Conservation (phyloP, 192 early-diverging fungal genomes). For the Physocladia obscura region DNA sequence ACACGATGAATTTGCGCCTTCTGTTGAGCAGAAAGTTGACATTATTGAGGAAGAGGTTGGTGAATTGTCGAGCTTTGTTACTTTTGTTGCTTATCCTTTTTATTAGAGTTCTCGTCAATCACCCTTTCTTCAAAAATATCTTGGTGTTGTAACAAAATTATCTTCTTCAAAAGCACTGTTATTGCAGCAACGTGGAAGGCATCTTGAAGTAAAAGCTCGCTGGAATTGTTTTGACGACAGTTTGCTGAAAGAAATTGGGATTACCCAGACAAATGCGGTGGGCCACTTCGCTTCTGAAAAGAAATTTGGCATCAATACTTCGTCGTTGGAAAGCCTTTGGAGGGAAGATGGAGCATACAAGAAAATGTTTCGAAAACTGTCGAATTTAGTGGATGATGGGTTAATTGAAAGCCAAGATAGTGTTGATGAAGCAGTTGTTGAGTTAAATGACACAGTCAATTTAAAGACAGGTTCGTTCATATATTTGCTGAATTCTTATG, state of each 20-base stretch:
- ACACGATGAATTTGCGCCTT: background rate
- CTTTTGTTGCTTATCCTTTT: background rate
- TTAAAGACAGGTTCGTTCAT: background rate
- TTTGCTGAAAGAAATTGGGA: background rate
- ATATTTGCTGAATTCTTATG: background rate
- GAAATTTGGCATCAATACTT: background rate
- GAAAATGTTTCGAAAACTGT: background rate
- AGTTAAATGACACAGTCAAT: background rate
- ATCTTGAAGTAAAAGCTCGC: background rate
- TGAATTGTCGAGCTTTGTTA: background rate
- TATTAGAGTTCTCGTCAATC: background rate
- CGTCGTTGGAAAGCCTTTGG: background rate
- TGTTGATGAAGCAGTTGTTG: background rate
- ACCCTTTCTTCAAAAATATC: background rate
- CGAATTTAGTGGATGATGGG: background rate
- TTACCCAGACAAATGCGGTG: background rate
- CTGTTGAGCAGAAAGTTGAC: background rate
- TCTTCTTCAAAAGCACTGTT: background rate
- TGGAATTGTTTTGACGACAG: background rate
- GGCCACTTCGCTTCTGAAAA: background rate
- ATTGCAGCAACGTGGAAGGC: background rate
- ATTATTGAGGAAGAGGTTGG: background rate
- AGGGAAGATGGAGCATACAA: background rate
- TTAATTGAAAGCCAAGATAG: background rate
- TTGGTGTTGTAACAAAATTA: background rate